Evolutionary conservation across 352 stramenopile genomes (phyloP).

Genomic region (Pythium phragmitis): DNA sequence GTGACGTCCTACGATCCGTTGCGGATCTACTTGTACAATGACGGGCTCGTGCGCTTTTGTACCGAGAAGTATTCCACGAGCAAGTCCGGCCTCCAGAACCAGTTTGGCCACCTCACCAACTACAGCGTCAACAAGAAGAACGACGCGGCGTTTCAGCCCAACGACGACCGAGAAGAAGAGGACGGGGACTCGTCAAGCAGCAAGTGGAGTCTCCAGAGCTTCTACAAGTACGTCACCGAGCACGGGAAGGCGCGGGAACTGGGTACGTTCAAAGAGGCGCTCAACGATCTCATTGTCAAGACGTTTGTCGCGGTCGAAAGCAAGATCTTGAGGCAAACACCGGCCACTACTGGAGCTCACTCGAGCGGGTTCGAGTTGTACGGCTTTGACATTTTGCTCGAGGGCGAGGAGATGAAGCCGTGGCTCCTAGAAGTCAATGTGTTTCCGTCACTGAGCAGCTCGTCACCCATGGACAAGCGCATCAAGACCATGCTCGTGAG

Average conservation of each 20-base stretch:
- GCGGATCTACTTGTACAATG: constrained; percentile 80
- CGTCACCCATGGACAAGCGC: constrained; percentile 81
- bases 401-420: constrained; percentile 66
- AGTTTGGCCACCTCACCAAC: constrained; percentile 91
- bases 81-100: constrained; percentile 68
- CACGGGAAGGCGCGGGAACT: constrained; percentile 44
- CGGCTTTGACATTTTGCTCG: constrained; percentile 86
- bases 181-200: constrained; percentile 47
- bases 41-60: constrained; percentile 88
- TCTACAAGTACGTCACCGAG: constrained; percentile 48
- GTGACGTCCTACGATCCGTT: constrained; percentile 87
- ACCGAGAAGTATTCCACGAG: constrained; percentile 76
- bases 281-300: constrained; percentile 88
- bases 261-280: constrained; percentile 34
- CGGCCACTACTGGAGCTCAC: not conserved
- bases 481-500: constrained; percentile 90
- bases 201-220: constrained; percentile 81
- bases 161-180: constrained; percentile 47
- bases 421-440: constrained; percentile 92
- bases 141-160: constrained; percentile 62
- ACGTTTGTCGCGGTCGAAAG: constrained; percentile 86
- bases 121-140: constrained; percentile 93
- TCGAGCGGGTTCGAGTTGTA: constrained; percentile 85
- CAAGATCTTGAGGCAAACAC: constrained; percentile 52
- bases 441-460: constrained; percentile 86